Evolutionary conservation across 257 asterid genomes (phyloP), one percentile per base, ranked within the genome.

Genomic region (Nyctanthes arbortristis): DNA sequence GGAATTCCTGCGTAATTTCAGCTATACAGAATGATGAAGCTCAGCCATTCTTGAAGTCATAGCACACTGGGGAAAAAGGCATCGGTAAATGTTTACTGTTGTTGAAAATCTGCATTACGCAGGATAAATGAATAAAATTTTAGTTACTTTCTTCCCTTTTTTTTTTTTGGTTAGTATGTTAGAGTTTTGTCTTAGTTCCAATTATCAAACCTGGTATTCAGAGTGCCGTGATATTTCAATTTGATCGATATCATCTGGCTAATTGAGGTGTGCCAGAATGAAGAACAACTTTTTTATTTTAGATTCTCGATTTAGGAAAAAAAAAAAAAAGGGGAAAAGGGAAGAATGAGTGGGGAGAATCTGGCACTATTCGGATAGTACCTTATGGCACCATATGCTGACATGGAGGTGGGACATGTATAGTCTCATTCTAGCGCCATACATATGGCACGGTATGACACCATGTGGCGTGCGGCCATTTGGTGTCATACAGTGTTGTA

Each of bases 11-110:
- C 59, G 25, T 40, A 36, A 12, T 7, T 52, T 76, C 52, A 36
- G 25, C 22, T 13, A 10, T 31, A 61, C 9, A 61, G 68, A 37
- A 62, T 27, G 65, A 70, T 57, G 22, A 37, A 35, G 63, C 70
- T 66, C 40, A 40, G 72, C 63, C 69, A 25, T 61, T 65, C 16
- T 52, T 65, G 74, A 63, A 43, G 69, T 13, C 31, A 28, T 24
- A 66, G 64, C 76, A 45, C 40, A 28, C 32, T 14, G 35, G 56
- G 57, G 56, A 24, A 40, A 37, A 32, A 20, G 59, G 56, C 31
- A 5, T 8, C 61, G 43, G 13, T 49, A 28, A 35, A 11, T 52
- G 59, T 7, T 49, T 20, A 22, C 29, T 49, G 25, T 49, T 52
- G 30, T 52, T 6, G 5, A 52, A 8, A 11, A 10, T 39, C 4